Evolutionary conservation across 805 yeast genomes (phyloP).

Genomic region (Kluyveromyces dobzhanskii): DNA sequence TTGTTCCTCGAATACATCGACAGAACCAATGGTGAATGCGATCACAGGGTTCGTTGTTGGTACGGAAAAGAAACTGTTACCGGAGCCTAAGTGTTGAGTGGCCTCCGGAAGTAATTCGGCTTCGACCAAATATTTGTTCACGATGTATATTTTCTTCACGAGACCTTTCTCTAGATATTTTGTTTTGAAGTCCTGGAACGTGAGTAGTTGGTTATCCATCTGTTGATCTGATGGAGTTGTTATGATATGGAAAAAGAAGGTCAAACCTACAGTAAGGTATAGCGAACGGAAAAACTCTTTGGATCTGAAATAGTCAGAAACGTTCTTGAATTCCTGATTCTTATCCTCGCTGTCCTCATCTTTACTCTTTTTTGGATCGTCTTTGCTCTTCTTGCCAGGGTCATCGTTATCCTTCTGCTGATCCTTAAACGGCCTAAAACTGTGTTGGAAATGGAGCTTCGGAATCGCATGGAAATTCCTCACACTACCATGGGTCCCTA

Average conservation of each 20-base stretch:
- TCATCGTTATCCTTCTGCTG: slow-evolving; percentile 8
- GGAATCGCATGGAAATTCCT: neutral
- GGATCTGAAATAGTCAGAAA: slow-evolving; percentile 34
- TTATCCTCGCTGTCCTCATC: slow-evolving; percentile 16
- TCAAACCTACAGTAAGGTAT: slow-evolving; percentile 32
- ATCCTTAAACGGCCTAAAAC: neutral
- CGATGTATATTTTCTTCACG: slow-evolving; percentile 64
- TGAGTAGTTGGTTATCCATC: slow-evolving; percentile 27
- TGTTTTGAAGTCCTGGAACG: slow-evolving; percentile 82
- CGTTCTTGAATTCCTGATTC: slow-evolving; percentile 19
- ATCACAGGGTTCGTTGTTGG: slow-evolving; percentile 37
- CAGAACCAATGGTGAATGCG: slow-evolving; percentile 80
- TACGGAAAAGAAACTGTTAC: slow-evolving; percentile 9
- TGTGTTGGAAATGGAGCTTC: neutral
- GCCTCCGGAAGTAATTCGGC: slow-evolving; percentile 48
- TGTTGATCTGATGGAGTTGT: slow-evolving; percentile 20
- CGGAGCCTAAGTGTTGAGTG: slow-evolving; percentile 17
- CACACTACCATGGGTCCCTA: too few species aligned
- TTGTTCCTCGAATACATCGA: slow-evolving; percentile 78
- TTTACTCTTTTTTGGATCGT: slow-evolving; percentile 16
- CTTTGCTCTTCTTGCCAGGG: slow-evolving; percentile 9
- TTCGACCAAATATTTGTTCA: slow-evolving; percentile 64
- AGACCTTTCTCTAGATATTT: slow-evolving; percentile 68
- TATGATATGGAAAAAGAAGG: slow-evolving; percentile 31
- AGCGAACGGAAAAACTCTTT: slow-evolving; percentile 35